Evolutionary conservation across 495 filamentous ascomycete species (phyloP), one percentile per base, ranked within the genome.

Genomic region (Jackrogersella minutella): DNA sequence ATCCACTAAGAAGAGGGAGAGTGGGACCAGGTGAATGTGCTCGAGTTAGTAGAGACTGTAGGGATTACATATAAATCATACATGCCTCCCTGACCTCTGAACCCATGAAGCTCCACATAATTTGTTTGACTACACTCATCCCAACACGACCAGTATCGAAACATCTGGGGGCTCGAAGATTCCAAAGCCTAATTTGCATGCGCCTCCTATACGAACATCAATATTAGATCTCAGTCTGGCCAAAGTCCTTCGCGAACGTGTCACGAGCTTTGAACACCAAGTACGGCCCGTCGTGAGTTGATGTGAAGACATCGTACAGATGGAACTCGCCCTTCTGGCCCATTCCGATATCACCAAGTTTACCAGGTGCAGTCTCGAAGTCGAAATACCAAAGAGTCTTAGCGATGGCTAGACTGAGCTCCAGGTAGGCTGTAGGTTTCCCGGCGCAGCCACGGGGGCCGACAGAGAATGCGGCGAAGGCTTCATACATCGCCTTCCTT

Each of bases 391-490:
- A 80, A 2, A 80, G 22, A 6, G 67, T 69, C 19, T 74, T 70
- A 21, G 75, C 77, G 34, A 79, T 22, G 0, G 63, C 34, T 5
- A 77, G 46, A 37, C 66, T 72, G n/a, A 79, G 34, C 63, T 83
- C 80, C 10, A 72, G 52, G 66, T 77, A 79, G 0, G 81, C 82
- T 39, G 84, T 56, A 5, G 65, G 56, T 54, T 80, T 81, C 22
- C 81, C 84, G 16, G 81, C 70, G 64, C 83, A 86, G 2, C 56
- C 62, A 16, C 79, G 53, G 0, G 75, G 71, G 2, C 84, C 84
- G 21, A 77, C 31, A 1, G 66, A 71, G 69, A 85, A 86, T 1
- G 83, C 77, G 11, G 52, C 66, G 58, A 81, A 84, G 0, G 76
- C 80, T 2, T 68, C 66, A 13, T 50, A 60, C 39, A 74, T 68